Percentiles rank a stretch among this genome's conserved stretches.
Conservation (phyloP, 202 grass and related monocot species). For the Digitaria exilis region DNA sequence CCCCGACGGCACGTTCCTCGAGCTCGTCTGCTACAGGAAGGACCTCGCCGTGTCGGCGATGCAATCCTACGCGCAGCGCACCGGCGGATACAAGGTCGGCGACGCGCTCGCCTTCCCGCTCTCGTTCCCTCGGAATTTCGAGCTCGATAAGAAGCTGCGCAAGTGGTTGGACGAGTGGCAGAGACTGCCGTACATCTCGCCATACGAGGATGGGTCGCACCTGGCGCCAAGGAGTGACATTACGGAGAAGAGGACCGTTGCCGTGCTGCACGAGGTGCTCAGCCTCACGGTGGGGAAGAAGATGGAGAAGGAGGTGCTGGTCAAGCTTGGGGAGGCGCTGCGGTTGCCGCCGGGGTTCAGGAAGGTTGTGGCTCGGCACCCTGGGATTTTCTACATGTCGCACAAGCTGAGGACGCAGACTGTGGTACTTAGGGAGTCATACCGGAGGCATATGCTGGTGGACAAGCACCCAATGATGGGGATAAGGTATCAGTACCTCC, state of each 20-base stretch:
- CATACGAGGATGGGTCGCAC: slow-evolving; percentile 74
- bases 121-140: slow-evolving; percentile 64
- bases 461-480: slow-evolving; percentile 84
- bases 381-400: slow-evolving; percentile 88
- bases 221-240: slow-evolving; percentile 68
- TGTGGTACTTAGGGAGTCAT: slow-evolving; percentile 82
- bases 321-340: slow-evolving; percentile 69
- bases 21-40: slow-evolving; percentile 85
- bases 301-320: slow-evolving; percentile 79
- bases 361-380: slow-evolving; percentile 71
- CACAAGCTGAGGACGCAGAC: slow-evolving; percentile 87
- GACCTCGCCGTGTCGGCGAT: slow-evolving; percentile 75
- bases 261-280: slow-evolving; percentile 76
- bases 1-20: slow-evolving; percentile 50
- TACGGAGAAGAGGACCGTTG: slow-evolving; percentile 82
- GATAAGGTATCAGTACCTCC: slow-evolving; percentile 79
- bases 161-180: slow-evolving; percentile 92
- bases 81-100: slow-evolving; percentile 73
- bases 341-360: slow-evolving; percentile 69
- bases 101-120: slow-evolving; percentile 71
- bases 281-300: slow-evolving; percentile 78
- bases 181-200: slow-evolving; percentile 78
- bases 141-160: slow-evolving; percentile 82
- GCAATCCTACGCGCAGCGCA: slow-evolving; percentile 73
- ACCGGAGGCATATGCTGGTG: slow-evolving; percentile 70